Conservation (phyloP, 1,284 basidiomycete genomes). For the Thelephora terrestris region DNA sequence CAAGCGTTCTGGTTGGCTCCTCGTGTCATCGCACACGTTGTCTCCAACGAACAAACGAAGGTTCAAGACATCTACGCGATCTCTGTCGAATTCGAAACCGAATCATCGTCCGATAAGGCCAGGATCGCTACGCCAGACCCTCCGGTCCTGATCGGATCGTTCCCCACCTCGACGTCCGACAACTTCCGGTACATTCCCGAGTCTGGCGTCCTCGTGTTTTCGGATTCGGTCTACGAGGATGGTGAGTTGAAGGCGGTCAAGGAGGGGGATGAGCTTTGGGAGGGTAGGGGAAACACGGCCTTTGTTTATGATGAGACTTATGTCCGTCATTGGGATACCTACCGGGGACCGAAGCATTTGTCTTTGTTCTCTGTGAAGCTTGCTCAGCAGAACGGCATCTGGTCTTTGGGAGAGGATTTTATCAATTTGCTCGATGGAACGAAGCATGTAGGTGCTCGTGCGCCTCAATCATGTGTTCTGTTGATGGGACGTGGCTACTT, state of each 20-base stretch:
- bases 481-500: background rate
- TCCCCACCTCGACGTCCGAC: constrained; percentile 54
- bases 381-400: constrained; percentile 34
- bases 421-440: constrained; percentile 54
- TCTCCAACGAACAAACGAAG: constrained; percentile 38
- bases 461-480: background rate
- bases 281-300: constrained; percentile 62
- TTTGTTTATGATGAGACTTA: constrained; percentile 72
- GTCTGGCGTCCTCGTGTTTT: constrained; percentile 57
- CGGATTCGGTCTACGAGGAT: constrained; percentile 68
- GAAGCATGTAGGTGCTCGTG: constrained; percentile 41
- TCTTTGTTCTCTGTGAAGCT: constrained; percentile 62
- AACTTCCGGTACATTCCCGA: constrained; percentile 59
- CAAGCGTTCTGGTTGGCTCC: constrained; percentile 69
- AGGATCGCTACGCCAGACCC: constrained; percentile 20
- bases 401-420: constrained; percentile 43
- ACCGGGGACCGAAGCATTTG: constrained; percentile 63
- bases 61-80: constrained; percentile 49
- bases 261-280: constrained; percentile 60
- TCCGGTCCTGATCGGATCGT: constrained; percentile 29
- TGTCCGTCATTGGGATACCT: constrained; percentile 85
- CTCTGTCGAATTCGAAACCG: constrained; percentile 33
- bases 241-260: constrained; percentile 57
- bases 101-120: constrained; percentile 6
- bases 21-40: constrained; percentile 57